Base-by-base conservation (phyloP, 1,284 basidiomycete species). In the Leccinum pseudoinsigne region DNA sequence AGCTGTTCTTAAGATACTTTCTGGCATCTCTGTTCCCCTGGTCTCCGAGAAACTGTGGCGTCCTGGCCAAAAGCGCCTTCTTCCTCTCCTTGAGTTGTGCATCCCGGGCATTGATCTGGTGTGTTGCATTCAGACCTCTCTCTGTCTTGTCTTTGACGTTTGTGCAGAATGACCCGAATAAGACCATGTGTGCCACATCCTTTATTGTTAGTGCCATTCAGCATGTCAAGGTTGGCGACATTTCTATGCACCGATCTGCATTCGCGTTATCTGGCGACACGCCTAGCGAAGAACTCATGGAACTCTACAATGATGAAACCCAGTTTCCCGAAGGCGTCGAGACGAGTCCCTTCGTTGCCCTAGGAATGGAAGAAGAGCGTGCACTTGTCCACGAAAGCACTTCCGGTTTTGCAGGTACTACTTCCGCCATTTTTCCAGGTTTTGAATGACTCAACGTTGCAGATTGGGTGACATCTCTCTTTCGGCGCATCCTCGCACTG, bases 381-480 rank as follows among this genome's bases (percentile, higher is more conserved):
- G 79, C 85, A 6, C 81, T 93, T 36, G 85, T 88, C 11, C 81
- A 90, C 40, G 91, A 93, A 65, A 92, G 89, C 67, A 94, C 93
- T 1, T 86, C 90, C 6, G 83, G 83, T 8, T 93, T 95, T 75
- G 87, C 92, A 66, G 93, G 89, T 90, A 69, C 53, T 47, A 61
- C 26, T 62, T 77, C 63, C 7, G 14, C 61, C 53, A 47, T 62
- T 38, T 58, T 31, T 64, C 56, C 10, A 60, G 10, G 42, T 31
- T n/a, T 38, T 21, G 62, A 56, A 54, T 38, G 47, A 55, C 62
- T 72, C 40, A 68, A 47, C 8, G 11, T 51, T 57, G 36, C 38
- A 88, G 93, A 95, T 69, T 98, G 97, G 97, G 89, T 97, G 4
- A 86, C 88, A 0, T 90, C 92, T 51, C 90, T 97, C 66, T 89